Evolutionary conservation across 495 filamentous ascomycete genomes (phyloP), one percentile per base, ranked within the genome.

Genomic region (Coniosporium apollinis): DNA sequence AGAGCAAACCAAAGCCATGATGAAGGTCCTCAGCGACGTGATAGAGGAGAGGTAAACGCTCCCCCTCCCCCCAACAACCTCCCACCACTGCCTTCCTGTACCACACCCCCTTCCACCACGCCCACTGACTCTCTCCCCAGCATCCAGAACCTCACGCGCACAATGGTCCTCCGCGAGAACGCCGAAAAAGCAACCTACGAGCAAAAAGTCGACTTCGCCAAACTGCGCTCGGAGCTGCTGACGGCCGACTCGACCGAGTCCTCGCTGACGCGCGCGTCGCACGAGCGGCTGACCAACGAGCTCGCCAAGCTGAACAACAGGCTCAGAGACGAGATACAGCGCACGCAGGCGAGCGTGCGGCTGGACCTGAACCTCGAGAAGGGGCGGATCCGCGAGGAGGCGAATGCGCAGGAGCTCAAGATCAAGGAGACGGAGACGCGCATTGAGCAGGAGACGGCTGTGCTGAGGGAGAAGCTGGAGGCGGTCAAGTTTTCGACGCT

Each of bases 141-240:
- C 44, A 94, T 99, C 39, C 91, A 94, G 53, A 96, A 99, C 62
- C 62, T 99, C 15, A 96, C 91, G 0, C 78, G 89, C 37, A 96
- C 89, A 8, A 96, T 99, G 91, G 91, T 99, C 2, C 68, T 91
- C n/a, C 81, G 82, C 49, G 91, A 96, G 59, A 91, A 83, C 42
- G 74, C 79, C 28, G 78, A 79, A 41, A 76, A 76, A 41, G 77
- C 82, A 4, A 91, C 83, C 2, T 99, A 99, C 59, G 93, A 85
- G 0, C 91, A 96, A 52, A 96, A 96, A 58, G 91, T 99, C 37
- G 89, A 99, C 60, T 96, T 99, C 48, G 83, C 89, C n/a, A 94
- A 96, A 64, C 74, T 96, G 14, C 83, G 89, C 52, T 87, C 82
- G 18, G 89, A 99, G 56, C 72, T 99, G 2, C 71, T 92, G 0